phyloP scores from a whole-genome alignment of 179 eudicot genomes.

The Silene noctiflora region DNA sequence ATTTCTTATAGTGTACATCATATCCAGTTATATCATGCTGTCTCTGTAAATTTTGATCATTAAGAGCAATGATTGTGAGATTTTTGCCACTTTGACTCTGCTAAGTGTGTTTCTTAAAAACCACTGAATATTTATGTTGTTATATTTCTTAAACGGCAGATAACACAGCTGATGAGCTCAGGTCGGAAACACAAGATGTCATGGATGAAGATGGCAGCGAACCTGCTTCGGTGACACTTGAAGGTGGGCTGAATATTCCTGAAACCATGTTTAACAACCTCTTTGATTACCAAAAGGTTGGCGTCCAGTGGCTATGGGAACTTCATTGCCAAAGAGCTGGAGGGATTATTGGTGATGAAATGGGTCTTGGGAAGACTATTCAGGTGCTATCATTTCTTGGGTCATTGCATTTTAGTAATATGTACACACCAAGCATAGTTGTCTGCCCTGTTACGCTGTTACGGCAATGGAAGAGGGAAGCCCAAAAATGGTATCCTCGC shows the following conservation, averaged over 20 bases:
- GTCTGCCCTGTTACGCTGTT: slow-evolving; percentile 91
- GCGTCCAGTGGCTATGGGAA: slow-evolving; percentile 99
- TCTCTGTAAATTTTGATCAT: not conserved
- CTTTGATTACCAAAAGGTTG: slow-evolving; percentile 95
- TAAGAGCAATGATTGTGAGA: not conserved
- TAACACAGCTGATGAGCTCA: slow-evolving; percentile 35
- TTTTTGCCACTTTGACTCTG: not conserved
- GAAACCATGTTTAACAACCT: slow-evolving; percentile 62
- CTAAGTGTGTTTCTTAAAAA: not conserved
- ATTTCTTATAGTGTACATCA: not conserved
- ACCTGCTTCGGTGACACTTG: slow-evolving; percentile 62
- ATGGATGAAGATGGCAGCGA: slow-evolving; percentile 44
- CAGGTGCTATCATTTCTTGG: slow-evolving; percentile 90
- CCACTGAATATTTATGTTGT: slow-evolving; percentile 1
- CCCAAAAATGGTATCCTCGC: slow-evolving; percentile 80
- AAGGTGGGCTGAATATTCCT: slow-evolving; percentile 90
- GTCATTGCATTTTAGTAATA: slow-evolving; percentile 81
- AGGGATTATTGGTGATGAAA: slow-evolving; percentile 97
- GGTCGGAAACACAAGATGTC: slow-evolving; percentile 39
- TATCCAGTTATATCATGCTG: not conserved
- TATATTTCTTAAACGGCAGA: slow-evolving; percentile 26
- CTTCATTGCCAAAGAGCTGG: slow-evolving; percentile 98
- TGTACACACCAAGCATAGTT: slow-evolving; percentile 93
- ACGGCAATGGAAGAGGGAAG: slow-evolving; percentile 97
- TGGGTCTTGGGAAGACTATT: slow-evolving; percentile 98